A percentile compares a stretch with the other conserved stretches of the same genome.
These are phyloP conservation scores for Nigrospora sphaerica DNA, from an alignment of 2,329 filamentous ascomycete species.

Conservation along the genomic window DNA sequence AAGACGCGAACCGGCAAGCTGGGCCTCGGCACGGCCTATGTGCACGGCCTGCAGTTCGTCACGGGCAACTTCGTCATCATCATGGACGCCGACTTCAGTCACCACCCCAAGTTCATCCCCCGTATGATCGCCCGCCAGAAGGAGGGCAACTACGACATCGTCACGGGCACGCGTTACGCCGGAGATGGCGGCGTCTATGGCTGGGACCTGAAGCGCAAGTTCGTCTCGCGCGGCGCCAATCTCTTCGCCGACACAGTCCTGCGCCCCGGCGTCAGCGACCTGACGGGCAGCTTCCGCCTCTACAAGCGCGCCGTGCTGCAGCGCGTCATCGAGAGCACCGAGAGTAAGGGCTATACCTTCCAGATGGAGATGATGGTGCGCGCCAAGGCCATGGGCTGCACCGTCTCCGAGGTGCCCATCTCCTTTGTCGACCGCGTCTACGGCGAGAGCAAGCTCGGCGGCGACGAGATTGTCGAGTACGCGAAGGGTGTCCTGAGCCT, in stretches of 20 bases:
- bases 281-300: slow-evolving; percentile 89
- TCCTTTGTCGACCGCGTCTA: slow-evolving; percentile 93
- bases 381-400: slow-evolving; percentile 91
- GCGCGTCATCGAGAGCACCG: slow-evolving; percentile 82
- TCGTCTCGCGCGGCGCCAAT: slow-evolving; percentile 83
- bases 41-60: slow-evolving; percentile 84
- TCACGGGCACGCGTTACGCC: slow-evolving; percentile 92
- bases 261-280: slow-evolving; percentile 85
- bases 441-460: slow-evolving; percentile 90
- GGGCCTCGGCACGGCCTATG: slow-evolving; percentile 93
- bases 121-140: slow-evolving; percentile 83
- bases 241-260: slow-evolving; percentile 93
- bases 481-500: slow-evolving; percentile 74
- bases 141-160: slow-evolving; percentile 80
- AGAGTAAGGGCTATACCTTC: slow-evolving; percentile 97
- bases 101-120: slow-evolving; percentile 98
- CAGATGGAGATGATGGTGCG: slow-evolving; percentile 99
- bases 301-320: slow-evolving; percentile 89
- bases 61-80: slow-evolving; percentile 97
- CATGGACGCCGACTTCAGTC: slow-evolving; percentile 99
- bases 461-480: slow-evolving; percentile 94
- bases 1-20: slow-evolving; percentile 90
- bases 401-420: slow-evolving; percentile 92
- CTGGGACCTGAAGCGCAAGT: slow-evolving; percentile 89
- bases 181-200: slow-evolving; percentile 85